A percentile compares a stretch with the other conserved stretches of the same genome.
Conservation (phyloP, 208 protist species). For the Trichomonas tenax region DNA sequence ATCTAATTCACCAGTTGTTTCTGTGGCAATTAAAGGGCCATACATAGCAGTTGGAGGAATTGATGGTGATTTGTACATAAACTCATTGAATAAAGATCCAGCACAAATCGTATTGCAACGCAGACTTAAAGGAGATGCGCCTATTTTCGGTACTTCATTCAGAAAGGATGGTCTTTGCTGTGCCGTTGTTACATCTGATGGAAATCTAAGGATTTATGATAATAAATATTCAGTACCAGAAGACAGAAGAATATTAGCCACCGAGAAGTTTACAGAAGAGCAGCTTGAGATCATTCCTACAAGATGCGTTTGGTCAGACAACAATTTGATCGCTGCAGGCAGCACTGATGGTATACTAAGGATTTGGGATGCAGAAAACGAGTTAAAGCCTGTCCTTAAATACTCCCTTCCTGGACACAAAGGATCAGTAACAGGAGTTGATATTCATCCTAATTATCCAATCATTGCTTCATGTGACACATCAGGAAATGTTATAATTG, state of each 20-base stretch:
- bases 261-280: too few species aligned
- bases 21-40: background rate
- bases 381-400: constrained; percentile 22
- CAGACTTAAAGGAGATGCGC: background rate
- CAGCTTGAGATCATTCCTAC: background rate
- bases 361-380: constrained; percentile 40
- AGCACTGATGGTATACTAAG: constrained; percentile 44
- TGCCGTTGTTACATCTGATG: background rate
- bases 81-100: background rate
- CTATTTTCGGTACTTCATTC: background rate
- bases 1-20: background rate
- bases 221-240: background rate
- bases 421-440: constrained; percentile 46
- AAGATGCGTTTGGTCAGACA: constrained; percentile 25
- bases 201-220: background rate
- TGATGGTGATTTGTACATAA: background rate
- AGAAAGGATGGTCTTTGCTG: too few species aligned
- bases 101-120: background rate
- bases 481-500: constrained; percentile 33
- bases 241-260: background rate
- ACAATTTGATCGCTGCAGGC: constrained; percentile 33
- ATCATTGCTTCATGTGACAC: constrained; percentile 39
- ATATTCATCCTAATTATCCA: constrained; percentile 48
- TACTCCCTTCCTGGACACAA: constrained; percentile 49
- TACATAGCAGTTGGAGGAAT: background rate